Evolutionary conservation across 768 basidiomycete species (phyloP).

Genomic region (Dioszegia crocea): DNA sequence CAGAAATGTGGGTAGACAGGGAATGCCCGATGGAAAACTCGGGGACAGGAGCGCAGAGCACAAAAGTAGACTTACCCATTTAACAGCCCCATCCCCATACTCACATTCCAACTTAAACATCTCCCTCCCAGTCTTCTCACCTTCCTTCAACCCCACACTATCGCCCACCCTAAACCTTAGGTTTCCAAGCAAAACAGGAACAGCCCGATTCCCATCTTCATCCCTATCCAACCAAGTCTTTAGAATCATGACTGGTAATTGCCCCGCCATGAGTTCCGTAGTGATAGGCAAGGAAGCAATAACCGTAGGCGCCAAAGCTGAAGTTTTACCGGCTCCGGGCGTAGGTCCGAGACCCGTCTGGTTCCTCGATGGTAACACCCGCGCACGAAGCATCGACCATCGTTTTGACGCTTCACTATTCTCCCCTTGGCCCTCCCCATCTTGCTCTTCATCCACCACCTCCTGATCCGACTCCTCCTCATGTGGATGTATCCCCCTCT

Average conservation of each 20-base stretch:
- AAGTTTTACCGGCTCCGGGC: slow-evolving; percentile 27
- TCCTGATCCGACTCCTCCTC: not conserved
- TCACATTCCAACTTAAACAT: slow-evolving; percentile 62
- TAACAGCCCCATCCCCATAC: slow-evolving; percentile 86
- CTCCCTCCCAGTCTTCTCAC: slow-evolving; percentile 42
- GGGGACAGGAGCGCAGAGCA: too few species aligned
- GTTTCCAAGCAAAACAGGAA: slow-evolving; percentile 48
- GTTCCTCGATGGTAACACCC: slow-evolving; percentile 31
- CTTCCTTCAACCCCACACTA: slow-evolving; percentile 43
- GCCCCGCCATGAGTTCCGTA: slow-evolving; percentile 48
- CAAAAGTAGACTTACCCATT: slow-evolving; percentile 93
- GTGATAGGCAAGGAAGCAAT: slow-evolving; percentile 46
- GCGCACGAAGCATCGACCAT: slow-evolving; percentile 37
- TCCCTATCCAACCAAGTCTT: slow-evolving; percentile 50
- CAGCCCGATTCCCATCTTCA: slow-evolving; percentile 48
- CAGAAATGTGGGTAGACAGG: too few species aligned
- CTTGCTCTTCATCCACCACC: not conserved
- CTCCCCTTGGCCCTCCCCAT: not conserved
- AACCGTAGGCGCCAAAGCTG: slow-evolving; percentile 30
- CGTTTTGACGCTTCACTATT: slow-evolving; percentile 29
- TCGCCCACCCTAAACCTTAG: slow-evolving; percentile 49
- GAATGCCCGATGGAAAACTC: too few species aligned
- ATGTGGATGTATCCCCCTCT: not conserved
- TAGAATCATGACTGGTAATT: slow-evolving; percentile 49
- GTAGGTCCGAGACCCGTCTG: slow-evolving; percentile 10